Evolutionary conservation across 2,329 filamentous ascomycete species (phyloP).

Genomic region (Fusarium sp.): DNA sequence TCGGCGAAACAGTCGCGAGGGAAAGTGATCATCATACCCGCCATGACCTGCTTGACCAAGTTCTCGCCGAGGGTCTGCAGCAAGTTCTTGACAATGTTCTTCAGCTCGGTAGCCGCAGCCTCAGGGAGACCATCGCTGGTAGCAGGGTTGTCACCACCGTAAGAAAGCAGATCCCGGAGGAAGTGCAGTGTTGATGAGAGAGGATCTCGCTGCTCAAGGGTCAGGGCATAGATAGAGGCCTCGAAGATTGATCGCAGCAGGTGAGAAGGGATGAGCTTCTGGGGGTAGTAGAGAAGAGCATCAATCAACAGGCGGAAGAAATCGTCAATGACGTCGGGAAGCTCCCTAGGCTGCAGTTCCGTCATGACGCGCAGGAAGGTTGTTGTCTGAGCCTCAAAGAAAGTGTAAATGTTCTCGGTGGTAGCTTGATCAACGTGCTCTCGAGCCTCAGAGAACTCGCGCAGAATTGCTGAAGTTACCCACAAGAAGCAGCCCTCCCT

Average conservation of each 20-base stretch:
- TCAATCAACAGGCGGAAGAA: slow-evolving; percentile 95
- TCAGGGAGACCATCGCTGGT: slow-evolving; percentile 68
- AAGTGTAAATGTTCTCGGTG: slow-evolving; percentile 88
- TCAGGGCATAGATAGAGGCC: slow-evolving; percentile 86
- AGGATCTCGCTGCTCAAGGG: slow-evolving; percentile 90
- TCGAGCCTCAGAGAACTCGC: slow-evolving; percentile 92
- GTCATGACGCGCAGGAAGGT: slow-evolving; percentile 91
- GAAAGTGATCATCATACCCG: slow-evolving; percentile 99
- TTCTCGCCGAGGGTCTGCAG: slow-evolving; percentile 77
- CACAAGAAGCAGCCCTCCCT: slow-evolving; percentile 98
- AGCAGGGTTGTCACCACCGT: slow-evolving; percentile 80
- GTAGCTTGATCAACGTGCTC: slow-evolving; percentile 86
- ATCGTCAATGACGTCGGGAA: slow-evolving; percentile 90
- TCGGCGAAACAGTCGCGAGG: slow-evolving; percentile 95
- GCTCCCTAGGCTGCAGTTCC: slow-evolving; percentile 78
- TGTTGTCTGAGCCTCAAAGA: slow-evolving; percentile 93
- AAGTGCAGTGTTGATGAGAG: slow-evolving; percentile 93
- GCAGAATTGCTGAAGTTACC: slow-evolving; percentile 93
- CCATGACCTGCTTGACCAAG: slow-evolving; percentile 88
- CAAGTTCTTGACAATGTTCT: slow-evolving; percentile 77
- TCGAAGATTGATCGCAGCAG: slow-evolving; percentile 87
- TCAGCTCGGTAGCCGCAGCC: slow-evolving; percentile 75
- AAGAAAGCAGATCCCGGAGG: slow-evolving; percentile 88
- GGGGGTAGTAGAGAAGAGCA: slow-evolving; percentile 91
- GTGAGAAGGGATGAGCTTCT: slow-evolving; percentile 81